Conservation (phyloP, 2,329 filamentous ascomycete species). For the Fusarium sp. region DNA sequence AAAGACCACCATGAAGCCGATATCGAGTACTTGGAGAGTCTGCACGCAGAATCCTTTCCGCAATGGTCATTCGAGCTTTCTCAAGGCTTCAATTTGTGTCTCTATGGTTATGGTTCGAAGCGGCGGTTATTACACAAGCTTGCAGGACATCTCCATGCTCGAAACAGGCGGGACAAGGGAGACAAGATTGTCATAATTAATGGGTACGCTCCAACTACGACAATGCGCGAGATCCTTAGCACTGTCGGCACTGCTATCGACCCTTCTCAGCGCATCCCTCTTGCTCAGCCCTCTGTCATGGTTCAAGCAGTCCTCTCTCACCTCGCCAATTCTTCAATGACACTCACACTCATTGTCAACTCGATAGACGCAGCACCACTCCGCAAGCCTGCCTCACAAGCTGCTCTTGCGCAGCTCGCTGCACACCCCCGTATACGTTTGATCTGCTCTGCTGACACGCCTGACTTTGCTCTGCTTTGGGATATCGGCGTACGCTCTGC, state of each 20-base stretch:
- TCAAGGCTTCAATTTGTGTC: conserved; percentile 87
- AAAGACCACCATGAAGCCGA: conserved; percentile 78
- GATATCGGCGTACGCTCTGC: conserved; percentile 85
- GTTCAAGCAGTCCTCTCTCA: conserved; percentile 73
- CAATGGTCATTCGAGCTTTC: conserved; percentile 94
- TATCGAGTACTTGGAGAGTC: conserved; percentile 75
- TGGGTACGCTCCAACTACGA: conserved; percentile 78
- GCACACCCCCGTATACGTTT: conserved; percentile 78
- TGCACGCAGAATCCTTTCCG: conserved; percentile 85
- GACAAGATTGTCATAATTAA: conserved; percentile 83
- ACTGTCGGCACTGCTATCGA: conserved; percentile 75
- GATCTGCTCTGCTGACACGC: conserved; percentile 86
- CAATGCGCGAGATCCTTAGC: conserved; percentile 75
- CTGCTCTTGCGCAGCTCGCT: conserved; percentile 81
- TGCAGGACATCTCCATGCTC: conserved; percentile 72
- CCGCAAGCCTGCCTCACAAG: conserved; percentile 76
- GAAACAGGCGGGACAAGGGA: conserved; percentile 45
- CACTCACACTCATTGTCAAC: conserved; percentile 81
- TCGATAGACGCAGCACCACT: conserved; percentile 86
- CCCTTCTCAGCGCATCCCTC: conserved; percentile 60
- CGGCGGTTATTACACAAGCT: conserved; percentile 79
- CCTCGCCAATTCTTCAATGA: conserved; percentile 59
- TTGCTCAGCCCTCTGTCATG: conserved; percentile 76
- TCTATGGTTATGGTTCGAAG: conserved; percentile 96
- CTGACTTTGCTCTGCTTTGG: conserved; percentile 90